A percentile compares a stretch with the other conserved stretches of the same genome.
phyloP scores from a whole-genome alignment of 2,329 filamentous ascomycete species.

The Onygenales sp. region DNA sequence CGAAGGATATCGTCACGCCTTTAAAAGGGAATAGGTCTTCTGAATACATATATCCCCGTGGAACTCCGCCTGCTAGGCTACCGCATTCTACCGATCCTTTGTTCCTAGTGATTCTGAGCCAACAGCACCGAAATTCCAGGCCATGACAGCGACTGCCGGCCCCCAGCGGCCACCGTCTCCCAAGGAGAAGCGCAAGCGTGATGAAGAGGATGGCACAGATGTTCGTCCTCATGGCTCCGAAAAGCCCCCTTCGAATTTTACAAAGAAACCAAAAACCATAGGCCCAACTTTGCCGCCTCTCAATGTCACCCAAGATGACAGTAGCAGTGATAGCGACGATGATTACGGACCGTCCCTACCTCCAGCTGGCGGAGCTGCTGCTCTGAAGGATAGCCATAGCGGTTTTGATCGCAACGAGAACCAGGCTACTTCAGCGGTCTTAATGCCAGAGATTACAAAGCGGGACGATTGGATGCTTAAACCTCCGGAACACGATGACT shows the following conservation, averaged over 20 bases:
- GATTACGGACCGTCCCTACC: conserved; percentile 26
- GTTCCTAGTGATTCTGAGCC: neutral
- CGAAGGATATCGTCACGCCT: too few relatives aligned
- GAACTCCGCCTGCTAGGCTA: too few relatives aligned
- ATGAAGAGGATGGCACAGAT: neutral
- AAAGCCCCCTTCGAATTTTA: neutral
- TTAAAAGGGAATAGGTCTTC: too few relatives aligned
- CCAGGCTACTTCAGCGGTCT: conserved; percentile 10
- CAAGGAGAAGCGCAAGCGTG: conserved; percentile 2
- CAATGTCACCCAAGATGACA: conserved; percentile 15
- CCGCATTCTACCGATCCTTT: neutral
- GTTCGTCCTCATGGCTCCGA: neutral
- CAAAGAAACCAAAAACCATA: conserved; percentile 42
- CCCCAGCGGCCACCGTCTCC: neutral
- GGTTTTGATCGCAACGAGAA: neutral
- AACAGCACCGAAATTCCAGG: neutral
- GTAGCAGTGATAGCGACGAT: conserved; percentile 27
- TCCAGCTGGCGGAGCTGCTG: conserved; percentile 6
- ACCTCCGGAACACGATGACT: conserved; percentile 48
- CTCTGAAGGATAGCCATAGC: neutral
- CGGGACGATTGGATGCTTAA: conserved; percentile 80
- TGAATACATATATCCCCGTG: too few relatives aligned
- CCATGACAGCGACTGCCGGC: neutral
- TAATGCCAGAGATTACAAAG: conserved; percentile 41
- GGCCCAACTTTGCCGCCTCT: conserved; percentile 45